These are phyloP conservation scores for Pelargonium exstipulatum DNA, from an alignment of 441 rosid genomes.

Conservation along the genomic window DNA sequence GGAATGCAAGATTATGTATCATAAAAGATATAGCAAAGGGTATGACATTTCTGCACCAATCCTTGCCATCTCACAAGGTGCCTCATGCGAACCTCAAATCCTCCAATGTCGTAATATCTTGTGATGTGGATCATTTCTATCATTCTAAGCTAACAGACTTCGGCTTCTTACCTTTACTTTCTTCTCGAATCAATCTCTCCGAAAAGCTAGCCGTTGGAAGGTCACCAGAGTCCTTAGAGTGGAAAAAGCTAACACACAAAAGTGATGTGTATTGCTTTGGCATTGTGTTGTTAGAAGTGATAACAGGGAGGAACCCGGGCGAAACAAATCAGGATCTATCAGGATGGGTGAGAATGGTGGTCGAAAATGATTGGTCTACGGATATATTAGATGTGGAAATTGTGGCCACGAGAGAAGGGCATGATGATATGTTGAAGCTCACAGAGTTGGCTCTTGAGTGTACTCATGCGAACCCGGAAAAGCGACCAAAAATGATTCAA, in stretches of 20 bases:
- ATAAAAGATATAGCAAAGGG: constrained; percentile 45
- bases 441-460: constrained; percentile 49
- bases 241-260: constrained; percentile 45
- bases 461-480: constrained; percentile 33
- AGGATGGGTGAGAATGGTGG: constrained; percentile 41
- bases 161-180: constrained; percentile 47
- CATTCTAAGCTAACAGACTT: constrained; percentile 40
- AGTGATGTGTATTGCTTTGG: constrained; percentile 57
- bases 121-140: constrained; percentile 18
- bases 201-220: constrained; percentile 31
- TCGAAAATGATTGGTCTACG: constrained; percentile 50
- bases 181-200: constrained; percentile 19
- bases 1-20: constrained; percentile 39
- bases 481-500: constrained; percentile 41
- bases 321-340: constrained; percentile 30
- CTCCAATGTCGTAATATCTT: constrained; percentile 32
- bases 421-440: constrained; percentile 43
- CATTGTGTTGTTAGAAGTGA: constrained; percentile 43
- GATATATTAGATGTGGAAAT: constrained; percentile 52
- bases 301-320: constrained; percentile 46
- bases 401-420: constrained; percentile 37
- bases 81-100: constrained; percentile 60
- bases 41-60: constrained; percentile 39
- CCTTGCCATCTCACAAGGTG: constrained; percentile 38
- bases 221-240: constrained; percentile 42